These are phyloP conservation scores for Penicillium sclerotigenum DNA, from an alignment of 2,329 filamentous ascomycete genomes.

Conservation along the genomic window DNA sequence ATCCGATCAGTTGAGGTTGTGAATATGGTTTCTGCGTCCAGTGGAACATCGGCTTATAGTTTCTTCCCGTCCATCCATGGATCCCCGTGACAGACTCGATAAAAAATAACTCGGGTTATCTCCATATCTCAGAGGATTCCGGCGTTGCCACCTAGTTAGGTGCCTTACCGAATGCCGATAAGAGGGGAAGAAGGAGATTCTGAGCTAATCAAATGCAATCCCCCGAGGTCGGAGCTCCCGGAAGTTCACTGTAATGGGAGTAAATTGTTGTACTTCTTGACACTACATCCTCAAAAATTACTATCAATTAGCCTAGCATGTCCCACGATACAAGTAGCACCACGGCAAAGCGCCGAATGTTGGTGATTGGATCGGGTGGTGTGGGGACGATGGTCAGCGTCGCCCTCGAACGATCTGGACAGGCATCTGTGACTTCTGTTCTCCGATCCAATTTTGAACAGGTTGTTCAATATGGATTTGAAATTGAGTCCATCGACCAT, in stretches of 20 bases:
- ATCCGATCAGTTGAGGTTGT: neutral
- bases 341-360: constrained; percentile 31
- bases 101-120: neutral
- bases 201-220: neutral
- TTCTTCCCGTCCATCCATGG: neutral
- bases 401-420: constrained; percentile 51
- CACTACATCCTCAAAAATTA: neutral
- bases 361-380: constrained; percentile 56
- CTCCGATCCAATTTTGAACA: constrained; percentile 55
- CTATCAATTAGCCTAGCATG: neutral
- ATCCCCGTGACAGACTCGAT: neutral
- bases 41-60: neutral
- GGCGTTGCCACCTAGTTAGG: neutral
- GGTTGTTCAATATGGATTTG: constrained; percentile 50
- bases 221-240: neutral
- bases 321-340: neutral
- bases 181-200: neutral
- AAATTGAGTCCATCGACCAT: constrained; percentile 56
- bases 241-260: too few species aligned
- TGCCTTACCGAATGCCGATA: neutral
- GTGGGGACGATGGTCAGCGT: constrained; percentile 57
- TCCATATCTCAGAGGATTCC: neutral
- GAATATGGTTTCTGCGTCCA: neutral
- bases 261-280: neutral
- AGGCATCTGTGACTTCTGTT: constrained; percentile 54